Evolutionary conservation across 192 early-diverging fungal species (phyloP).

Genomic region (Thamnidium elegans): DNA sequence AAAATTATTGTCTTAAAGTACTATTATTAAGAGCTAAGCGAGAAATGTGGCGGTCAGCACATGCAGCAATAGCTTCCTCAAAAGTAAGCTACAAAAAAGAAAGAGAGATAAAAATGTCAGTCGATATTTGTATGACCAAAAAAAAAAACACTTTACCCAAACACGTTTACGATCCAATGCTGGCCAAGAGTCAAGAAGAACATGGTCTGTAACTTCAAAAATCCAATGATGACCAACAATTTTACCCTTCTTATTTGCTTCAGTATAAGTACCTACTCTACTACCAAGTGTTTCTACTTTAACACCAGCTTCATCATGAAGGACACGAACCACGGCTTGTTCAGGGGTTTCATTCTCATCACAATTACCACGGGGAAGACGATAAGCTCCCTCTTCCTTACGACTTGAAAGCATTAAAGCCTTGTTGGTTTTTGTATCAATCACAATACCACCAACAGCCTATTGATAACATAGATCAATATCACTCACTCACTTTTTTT

Average conservation of each 20-base stretch:
- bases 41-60: conserved; percentile 15
- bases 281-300: neutral
- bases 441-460: conserved; percentile 27
- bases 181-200: conserved; percentile 19
- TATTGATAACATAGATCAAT: neutral
- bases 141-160: conserved; percentile 22
- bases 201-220: conserved; percentile 20
- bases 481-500: neutral
- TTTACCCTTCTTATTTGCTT: conserved; percentile 36
- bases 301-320: conserved; percentile 25
- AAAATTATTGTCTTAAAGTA: neutral
- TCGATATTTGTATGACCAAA: no score
- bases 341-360: conserved; percentile 19
- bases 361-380: conserved; percentile 26
- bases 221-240: conserved; percentile 36
- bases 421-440: conserved; percentile 14
- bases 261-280: conserved; percentile 28
- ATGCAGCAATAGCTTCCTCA: conserved; percentile 17
- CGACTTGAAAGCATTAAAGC: conserved; percentile 25
- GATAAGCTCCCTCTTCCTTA: conserved; percentile 24
- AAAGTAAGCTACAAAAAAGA: conserved; percentile 15
- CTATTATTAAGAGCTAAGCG: conserved; percentile 20
- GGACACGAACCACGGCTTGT: conserved; percentile 20
- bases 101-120: neutral
- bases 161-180: conserved; percentile 20